Evolutionary conservation across 306 rosid species (phyloP).

Genomic region (Cicer chorassanicum): DNA sequence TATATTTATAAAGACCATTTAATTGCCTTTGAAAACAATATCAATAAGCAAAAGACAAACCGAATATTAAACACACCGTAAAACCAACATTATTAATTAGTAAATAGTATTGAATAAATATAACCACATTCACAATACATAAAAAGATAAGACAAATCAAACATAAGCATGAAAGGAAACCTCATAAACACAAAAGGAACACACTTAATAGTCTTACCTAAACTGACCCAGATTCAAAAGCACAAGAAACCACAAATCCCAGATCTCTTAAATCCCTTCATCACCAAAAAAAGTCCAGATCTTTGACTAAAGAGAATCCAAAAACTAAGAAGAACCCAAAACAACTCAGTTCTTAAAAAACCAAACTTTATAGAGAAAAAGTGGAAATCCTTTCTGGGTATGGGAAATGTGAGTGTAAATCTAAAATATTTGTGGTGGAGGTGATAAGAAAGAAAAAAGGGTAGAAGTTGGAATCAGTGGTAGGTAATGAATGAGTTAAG

Average conservation of each 20-base stretch:
- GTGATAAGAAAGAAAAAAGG: conserved; percentile 48
- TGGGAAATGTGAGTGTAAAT: conserved; percentile 54
- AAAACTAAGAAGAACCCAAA: conserved; percentile 40
- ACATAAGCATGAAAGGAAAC: too few relatives aligned
- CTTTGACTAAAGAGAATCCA: conserved; percentile 45
- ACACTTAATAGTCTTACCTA: conserved; percentile 45
- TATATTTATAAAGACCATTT: conserved; percentile 29
- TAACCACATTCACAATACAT: conserved; percentile 11
- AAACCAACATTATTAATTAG: conserved; percentile 52
- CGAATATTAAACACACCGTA: conserved; percentile 19
- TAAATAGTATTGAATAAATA: not conserved
- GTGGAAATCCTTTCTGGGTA: conserved; percentile 5
- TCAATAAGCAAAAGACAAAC: conserved; percentile 33
- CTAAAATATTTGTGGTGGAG: conserved; percentile 49
- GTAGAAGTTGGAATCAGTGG: conserved; percentile 54
- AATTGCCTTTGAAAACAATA: conserved; percentile 20
- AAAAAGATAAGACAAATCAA: not conserved
- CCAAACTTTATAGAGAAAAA: conserved; percentile 35
- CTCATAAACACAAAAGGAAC: not conserved
- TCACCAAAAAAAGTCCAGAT: conserved; percentile 55
- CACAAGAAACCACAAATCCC: conserved; percentile 46
- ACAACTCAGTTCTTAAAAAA: conserved; percentile 33
- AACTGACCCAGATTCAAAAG: conserved; percentile 32
- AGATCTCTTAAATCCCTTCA: conserved; percentile 57
- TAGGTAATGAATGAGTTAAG: conserved; percentile 56